Evolutionary conservation across 805 yeast genomes (phyloP), one percentile per base, ranked within the genome.

Genomic region (Clavispora vitiphila): DNA sequence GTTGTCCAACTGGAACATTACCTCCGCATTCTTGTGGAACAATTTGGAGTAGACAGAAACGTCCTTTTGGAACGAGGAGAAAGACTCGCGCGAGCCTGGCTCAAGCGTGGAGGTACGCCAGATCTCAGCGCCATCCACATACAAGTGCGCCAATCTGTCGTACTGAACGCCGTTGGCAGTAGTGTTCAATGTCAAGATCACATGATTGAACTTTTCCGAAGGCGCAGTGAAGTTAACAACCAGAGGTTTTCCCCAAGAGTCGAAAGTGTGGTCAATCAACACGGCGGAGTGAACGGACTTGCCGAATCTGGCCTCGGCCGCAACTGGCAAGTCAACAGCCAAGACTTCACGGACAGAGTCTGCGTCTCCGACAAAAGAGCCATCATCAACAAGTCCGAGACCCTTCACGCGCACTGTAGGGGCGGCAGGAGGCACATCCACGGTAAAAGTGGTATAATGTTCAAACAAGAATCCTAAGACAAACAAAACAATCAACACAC

Each of bases 101-200:
- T 52, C 81, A 61, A 42, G 80, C 2, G 96, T 88, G 2, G 91
- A 82, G 1, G 54, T 43, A 32, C 96, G 76, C 95, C 96, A 87
- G 30, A 87, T 65, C 48, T 85, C 85, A 12, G 73, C 67, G 24
- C 81, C 86, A 43, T 72, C 71, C 24, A 84, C 60, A 51, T 74
- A 81, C 35, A 86, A 66, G 57, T 82, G 83, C 14, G 80, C 80
- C 49, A 82, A 62, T 44, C 88, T 63, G 54, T 82, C 87, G 50
- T 26, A 44, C 55, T 82, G 88, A 11, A 77, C 72, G 7, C 86
- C 86, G 30, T 61, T 64, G 6, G 76, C 78, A 11, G 72, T 1
- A 87, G 81, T 77, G 39, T 76, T 68, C 38, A 82, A 59, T 4
- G 75, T 70, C 37, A 81, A 58, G 0, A 80, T 71, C 12, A 80